Evolutionary conservation across 495 filamentous ascomycete genomes (phyloP).

Genomic region (Bryoglossum gracile): DNA sequence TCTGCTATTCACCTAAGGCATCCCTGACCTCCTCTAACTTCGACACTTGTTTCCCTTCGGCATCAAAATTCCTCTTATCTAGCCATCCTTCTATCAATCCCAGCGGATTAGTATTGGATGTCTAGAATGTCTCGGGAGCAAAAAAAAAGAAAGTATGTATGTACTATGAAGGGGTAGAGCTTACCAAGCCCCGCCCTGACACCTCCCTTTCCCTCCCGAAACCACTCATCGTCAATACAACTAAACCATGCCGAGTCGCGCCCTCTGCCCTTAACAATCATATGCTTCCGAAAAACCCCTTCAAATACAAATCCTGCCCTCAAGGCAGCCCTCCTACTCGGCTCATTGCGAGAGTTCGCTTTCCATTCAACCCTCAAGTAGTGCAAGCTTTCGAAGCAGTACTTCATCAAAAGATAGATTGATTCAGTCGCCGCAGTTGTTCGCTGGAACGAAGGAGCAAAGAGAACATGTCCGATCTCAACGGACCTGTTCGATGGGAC

Average conservation of each 20-base stretch:
- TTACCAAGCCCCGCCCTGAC: too few species aligned
- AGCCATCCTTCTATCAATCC: conserved; percentile 45
- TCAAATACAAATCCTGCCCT: conserved; percentile 48
- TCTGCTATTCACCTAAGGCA: too few species aligned
- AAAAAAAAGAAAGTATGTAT: too few species aligned
- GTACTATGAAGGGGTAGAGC: too few species aligned
- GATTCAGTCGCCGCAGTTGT: conserved; percentile 45
- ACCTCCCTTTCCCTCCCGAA: not conserved
- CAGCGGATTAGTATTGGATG: too few species aligned
- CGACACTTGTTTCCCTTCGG: conserved; percentile 35
- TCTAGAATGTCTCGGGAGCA: too few species aligned
- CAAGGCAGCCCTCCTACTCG: conserved; percentile 39
- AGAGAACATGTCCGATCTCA: conserved; percentile 47
- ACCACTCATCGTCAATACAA: conserved; percentile 46
- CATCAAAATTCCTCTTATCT: conserved; percentile 39
- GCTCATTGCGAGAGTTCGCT: conserved; percentile 42
- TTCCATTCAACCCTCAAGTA: conserved; percentile 55
- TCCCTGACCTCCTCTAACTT: conserved; percentile 29
- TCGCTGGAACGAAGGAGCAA: conserved; percentile 36
- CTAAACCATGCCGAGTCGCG: conserved; percentile 52
- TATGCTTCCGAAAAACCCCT: conserved; percentile 48
- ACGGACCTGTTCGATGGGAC: conserved; percentile 31
- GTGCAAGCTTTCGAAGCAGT: conserved; percentile 42
- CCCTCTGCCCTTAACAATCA: conserved; percentile 47
- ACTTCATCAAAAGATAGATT: conserved; percentile 39